Conservation (phyloP, 129 eudicot genomes). For the Tanacetum coccineum region DNA sequence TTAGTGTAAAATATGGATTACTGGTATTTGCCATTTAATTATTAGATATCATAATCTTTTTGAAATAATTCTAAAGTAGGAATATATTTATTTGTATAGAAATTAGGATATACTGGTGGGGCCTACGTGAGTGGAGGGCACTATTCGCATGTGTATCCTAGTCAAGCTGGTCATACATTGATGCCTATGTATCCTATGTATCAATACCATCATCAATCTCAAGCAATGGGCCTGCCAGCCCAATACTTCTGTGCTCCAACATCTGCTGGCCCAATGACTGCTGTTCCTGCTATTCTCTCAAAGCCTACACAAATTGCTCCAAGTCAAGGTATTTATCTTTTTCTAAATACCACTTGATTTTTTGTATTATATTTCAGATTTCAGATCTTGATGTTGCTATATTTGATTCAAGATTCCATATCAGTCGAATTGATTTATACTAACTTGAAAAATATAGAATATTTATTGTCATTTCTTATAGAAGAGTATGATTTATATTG, state of each 20-base stretch:
- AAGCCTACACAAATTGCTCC: conserved; percentile 82
- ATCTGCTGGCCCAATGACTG: conserved; percentile 52
- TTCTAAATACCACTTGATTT: conserved; percentile 6
- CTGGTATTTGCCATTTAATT: background rate
- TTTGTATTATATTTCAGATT: conserved; percentile 8
- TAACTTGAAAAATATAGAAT: conserved; percentile 2
- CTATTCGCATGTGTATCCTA: conserved; percentile 62
- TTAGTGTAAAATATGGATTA: background rate
- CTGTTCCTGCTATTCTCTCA: conserved; percentile 58
- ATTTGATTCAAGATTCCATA: background rate
- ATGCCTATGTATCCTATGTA: conserved; percentile 85
- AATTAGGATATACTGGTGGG: conserved; percentile 72
- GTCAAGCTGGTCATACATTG: conserved; percentile 59
- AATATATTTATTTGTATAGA: conserved; percentile 32
- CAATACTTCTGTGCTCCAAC: conserved; percentile 50
- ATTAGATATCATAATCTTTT: background rate
- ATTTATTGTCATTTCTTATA: background rate
- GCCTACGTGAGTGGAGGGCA: conserved; percentile 85
- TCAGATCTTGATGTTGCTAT: conserved; percentile 9
- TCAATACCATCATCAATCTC: conserved; percentile 59
- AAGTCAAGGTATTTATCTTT: conserved; percentile 48
- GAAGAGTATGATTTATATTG: too few relatives aligned
- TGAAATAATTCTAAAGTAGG: background rate
- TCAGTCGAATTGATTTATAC: conserved; percentile 3
- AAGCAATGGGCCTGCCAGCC: conserved; percentile 92